Conservation (phyloP, 1,139 yeast genomes). For the Candida dubliniensis region DNA sequence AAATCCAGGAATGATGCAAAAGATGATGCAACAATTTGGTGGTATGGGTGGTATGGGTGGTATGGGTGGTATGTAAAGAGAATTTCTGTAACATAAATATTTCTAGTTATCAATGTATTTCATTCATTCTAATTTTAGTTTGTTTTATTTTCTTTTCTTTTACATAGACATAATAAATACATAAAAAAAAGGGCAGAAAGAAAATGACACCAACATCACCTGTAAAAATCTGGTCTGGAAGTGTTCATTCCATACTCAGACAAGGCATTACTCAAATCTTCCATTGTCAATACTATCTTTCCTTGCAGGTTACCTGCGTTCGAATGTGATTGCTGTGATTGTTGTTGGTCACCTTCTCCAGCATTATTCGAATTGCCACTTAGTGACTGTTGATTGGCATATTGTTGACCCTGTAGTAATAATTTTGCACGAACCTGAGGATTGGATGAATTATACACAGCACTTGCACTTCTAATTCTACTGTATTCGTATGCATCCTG, state of each 20-base stretch:
- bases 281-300: conserved; percentile 82
- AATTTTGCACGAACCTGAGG: conserved; percentile 88
- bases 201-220: conserved; percentile 13
- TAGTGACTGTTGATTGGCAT: conserved; percentile 47
- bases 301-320: conserved; percentile 66
- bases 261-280: conserved; percentile 81
- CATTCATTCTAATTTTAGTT: background rate
- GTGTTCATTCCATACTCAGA: conserved; percentile 93
- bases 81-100: background rate
- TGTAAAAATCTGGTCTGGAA: conserved; percentile 86
- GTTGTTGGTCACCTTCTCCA: conserved; percentile 39
- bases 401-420: conserved; percentile 66
- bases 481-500: conserved; percentile 96
- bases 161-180: background rate
- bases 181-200: background rate
- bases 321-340: conserved; percentile 33
- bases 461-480: conserved; percentile 79
- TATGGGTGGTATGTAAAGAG: conserved; percentile 17
- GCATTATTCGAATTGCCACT: conserved; percentile 40
- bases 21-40: conserved; percentile 74
- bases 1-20: conserved; percentile 64
- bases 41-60: conserved; percentile 40
- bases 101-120: background rate
- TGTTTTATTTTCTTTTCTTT: background rate
- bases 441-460: conserved; percentile 79